Conservation (phyloP, 73 alveolate species). For the Paraurostyla sp. region DNA sequence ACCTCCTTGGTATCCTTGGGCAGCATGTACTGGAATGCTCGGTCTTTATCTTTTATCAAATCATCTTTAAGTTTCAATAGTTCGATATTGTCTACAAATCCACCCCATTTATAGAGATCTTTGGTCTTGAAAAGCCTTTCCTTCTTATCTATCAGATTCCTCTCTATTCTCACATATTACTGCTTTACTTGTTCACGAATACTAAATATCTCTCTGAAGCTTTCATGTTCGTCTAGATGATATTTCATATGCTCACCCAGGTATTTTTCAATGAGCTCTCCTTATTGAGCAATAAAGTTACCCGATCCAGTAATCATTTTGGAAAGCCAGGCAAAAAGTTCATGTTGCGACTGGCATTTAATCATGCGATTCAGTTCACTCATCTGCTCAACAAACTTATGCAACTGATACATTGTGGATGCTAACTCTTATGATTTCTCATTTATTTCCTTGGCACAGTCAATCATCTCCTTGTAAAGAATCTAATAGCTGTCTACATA, state of each 20-base stretch:
- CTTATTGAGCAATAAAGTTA: slow-evolving; percentile 39
- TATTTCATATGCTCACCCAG: slow-evolving; percentile 36
- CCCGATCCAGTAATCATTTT: slow-evolving; percentile 58
- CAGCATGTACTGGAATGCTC: slow-evolving; percentile 56
- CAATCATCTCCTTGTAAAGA: slow-evolving; percentile 51
- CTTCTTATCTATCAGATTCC: slow-evolving; percentile 34
- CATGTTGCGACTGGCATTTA: slow-evolving; percentile 45
- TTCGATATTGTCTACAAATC: slow-evolving; percentile 24
- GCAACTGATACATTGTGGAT: slow-evolving; percentile 34
- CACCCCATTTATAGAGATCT: slow-evolving; percentile 62
- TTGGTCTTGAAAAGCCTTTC: slow-evolving; percentile 48
- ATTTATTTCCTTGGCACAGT: slow-evolving; percentile 45
- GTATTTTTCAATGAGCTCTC: slow-evolving; percentile 45
- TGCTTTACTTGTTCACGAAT: neutral
- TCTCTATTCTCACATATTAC: slow-evolving; percentile 30
- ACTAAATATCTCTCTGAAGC: slow-evolving; percentile 44
- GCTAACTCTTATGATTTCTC: slow-evolving; percentile 55
- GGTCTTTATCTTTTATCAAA: neutral
- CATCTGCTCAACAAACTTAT: slow-evolving; percentile 54
- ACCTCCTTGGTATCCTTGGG: slow-evolving; percentile 50
- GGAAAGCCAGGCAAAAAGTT: slow-evolving; percentile 39
- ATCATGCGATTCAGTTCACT: slow-evolving; percentile 53
- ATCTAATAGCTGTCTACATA: slow-evolving; percentile 50
- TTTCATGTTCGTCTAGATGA: slow-evolving; percentile 52
- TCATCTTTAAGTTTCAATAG: slow-evolving; percentile 11